Conservation (phyloP, 257 asterid genomes). For the Solanum medicagineum region DNA sequence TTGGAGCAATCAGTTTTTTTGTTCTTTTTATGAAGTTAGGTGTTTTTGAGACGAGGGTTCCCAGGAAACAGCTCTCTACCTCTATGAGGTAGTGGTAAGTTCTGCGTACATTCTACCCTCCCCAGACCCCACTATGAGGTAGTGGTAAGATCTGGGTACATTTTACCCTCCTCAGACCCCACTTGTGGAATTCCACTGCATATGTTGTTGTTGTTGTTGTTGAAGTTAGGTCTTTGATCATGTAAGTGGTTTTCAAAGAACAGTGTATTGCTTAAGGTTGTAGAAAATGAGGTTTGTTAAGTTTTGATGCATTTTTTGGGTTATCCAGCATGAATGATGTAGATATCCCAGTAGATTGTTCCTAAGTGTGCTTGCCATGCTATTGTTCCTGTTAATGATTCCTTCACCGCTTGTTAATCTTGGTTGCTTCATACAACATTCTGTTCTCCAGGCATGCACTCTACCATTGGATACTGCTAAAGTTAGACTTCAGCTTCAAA, state of each 20-base stretch:
- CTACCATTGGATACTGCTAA: constrained; percentile 95
- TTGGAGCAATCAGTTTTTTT: background rate
- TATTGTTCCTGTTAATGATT: background rate
- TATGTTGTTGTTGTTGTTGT: too few species aligned
- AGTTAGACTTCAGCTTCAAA: constrained; percentile 94
- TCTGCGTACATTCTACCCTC: too few species aligned
- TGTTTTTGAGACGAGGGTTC: background rate
- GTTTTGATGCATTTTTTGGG: background rate
- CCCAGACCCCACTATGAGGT: too few species aligned
- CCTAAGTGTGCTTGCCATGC: background rate
- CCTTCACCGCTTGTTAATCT: background rate
- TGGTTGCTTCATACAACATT: background rate
- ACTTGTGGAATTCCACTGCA: too few species aligned
- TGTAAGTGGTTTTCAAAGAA: background rate
- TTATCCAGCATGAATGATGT: background rate
- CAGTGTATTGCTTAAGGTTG: background rate
- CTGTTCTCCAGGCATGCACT: constrained; percentile 44
- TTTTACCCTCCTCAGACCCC: too few species aligned
- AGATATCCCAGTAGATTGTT: background rate
- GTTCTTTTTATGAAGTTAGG: background rate
- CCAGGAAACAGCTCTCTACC: too few species aligned
- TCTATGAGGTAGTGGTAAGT: too few species aligned
- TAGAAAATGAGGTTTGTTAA: background rate
- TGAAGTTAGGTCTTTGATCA: background rate
- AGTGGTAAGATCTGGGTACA: too few species aligned